Conservation (phyloP, 306 rosid species). For the Vicia villosa region DNA sequence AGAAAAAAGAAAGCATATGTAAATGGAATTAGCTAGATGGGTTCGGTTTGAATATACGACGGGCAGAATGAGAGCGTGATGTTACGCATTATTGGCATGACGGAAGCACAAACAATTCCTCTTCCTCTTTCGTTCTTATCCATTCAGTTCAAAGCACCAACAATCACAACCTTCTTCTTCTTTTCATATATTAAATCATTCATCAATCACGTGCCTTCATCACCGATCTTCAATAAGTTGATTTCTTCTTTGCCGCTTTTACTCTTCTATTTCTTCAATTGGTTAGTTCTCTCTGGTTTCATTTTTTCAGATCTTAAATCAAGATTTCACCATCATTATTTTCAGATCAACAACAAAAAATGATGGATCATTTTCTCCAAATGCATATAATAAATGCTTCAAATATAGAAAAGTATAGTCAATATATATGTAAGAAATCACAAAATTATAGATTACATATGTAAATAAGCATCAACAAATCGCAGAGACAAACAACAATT, state of each 20-base stretch:
- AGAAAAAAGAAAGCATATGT: neutral
- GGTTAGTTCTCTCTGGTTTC: constrained; percentile 44
- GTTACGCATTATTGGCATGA: constrained; percentile 40
- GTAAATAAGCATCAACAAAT: too few relatives aligned
- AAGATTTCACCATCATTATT: neutral
- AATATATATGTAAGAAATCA: too few relatives aligned
- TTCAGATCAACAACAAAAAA: constrained; percentile 30
- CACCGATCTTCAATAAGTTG: constrained; percentile 53
- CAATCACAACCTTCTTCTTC: constrained; percentile 29
- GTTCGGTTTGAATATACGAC: neutral
- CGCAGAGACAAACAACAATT: too few relatives aligned
- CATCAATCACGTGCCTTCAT: constrained; percentile 42
- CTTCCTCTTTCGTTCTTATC: constrained; percentile 49
- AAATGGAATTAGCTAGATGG: neutral
- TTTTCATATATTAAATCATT: constrained; percentile 38
- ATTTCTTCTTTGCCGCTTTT: neutral
- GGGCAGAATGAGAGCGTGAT: neutral
- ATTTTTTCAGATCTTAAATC: constrained; percentile 39
- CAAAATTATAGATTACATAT: too few relatives aligned
- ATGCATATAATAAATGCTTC: too few relatives aligned
- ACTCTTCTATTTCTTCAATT: constrained; percentile 1
- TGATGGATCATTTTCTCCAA: too few relatives aligned
- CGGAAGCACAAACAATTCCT: constrained; percentile 41
- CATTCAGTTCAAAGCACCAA: constrained; percentile 23
- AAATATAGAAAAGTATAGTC: too few relatives aligned